Evolutionary conservation across 108 stramenopile genomes (phyloP).

Genomic region (Cyclotella kingstonii): DNA sequence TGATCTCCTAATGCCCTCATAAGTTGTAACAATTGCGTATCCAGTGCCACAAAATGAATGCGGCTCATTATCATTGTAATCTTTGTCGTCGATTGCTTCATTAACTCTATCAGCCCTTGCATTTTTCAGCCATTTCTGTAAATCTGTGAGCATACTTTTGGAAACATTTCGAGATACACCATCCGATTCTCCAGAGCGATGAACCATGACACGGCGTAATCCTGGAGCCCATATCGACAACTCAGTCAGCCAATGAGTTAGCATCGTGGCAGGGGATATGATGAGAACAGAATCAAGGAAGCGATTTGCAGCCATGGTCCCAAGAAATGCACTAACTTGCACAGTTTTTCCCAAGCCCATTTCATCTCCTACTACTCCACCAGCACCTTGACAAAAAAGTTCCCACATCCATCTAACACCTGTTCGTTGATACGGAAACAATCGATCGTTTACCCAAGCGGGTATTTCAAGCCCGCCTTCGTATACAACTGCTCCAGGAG

Average conservation of each 20-base stretch:
- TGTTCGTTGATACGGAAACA: slow-evolving; percentile 82
- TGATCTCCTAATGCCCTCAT: slow-evolving; percentile 81
- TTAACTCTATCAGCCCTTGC: slow-evolving; percentile 59
- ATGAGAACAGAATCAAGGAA: slow-evolving; percentile 75
- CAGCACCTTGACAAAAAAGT: slow-evolving; percentile 87
- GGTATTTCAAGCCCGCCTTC: slow-evolving; percentile 76
- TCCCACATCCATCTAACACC: slow-evolving; percentile 95
- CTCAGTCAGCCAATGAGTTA: slow-evolving; percentile 93
- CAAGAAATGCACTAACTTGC: slow-evolving; percentile 88
- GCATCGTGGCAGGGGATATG: slow-evolving; percentile 91
- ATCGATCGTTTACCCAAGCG: slow-evolving; percentile 78
- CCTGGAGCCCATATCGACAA: slow-evolving; percentile 91
- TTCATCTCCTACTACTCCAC: slow-evolving; percentile 74
- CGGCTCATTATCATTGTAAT: slow-evolving; percentile 48
- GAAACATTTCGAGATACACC: slow-evolving; percentile 39
- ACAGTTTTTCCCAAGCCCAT: slow-evolving; percentile 95
- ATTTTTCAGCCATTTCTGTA: slow-evolving; percentile 63
- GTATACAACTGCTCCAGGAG: slow-evolving; percentile 60
- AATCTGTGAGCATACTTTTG: slow-evolving; percentile 35
- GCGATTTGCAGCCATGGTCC: slow-evolving; percentile 77
- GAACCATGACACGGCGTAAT: slow-evolving; percentile 74
- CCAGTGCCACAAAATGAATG: slow-evolving; percentile 77
- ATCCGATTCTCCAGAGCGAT: slow-evolving; percentile 73
- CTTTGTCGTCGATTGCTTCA: slow-evolving; percentile 76
- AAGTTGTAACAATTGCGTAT: slow-evolving; percentile 88